Evolutionary conservation across 306 rosid species (phyloP), one percentile per base, ranked within the genome.

Genomic region (Vigna radiata): DNA sequence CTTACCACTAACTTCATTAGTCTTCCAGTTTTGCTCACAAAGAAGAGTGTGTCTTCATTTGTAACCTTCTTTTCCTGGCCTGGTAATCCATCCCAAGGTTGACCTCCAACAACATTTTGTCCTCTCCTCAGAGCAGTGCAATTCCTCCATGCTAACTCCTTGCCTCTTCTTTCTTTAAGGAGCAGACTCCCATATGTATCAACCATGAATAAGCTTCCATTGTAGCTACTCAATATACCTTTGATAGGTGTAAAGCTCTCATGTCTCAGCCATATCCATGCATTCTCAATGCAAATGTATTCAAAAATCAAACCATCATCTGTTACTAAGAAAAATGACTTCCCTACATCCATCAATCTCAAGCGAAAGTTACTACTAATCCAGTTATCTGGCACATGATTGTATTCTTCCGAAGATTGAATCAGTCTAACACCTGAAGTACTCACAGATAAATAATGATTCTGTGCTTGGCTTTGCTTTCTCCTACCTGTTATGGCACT

Each of bases 181-280:
- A 61, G 46, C 12, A 61, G 7, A 8, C 44, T 61, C 68, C 68
- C 68, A 61, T 31, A 7, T 61, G 44, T 8, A 33, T 61, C 44
- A 61, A 61, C 68, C 68, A 61, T 61, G 46, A 61, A 61, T 61
- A 61, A 61, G 46, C 68, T 61, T 61, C 68, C 68, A 33, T 61
- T 61, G 15, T 31, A 61, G 44, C n/a, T 61, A 61, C 68, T 61
- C 46, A 61, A 61, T 61, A 61, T 33, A 61, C 68, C 68, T 61
- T 33, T 61, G 46, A 61, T 33, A 16, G 46, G 44, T 61, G 68
- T 61, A 31, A 12, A 61, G 14, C 68, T 61, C 13, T 61, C 46
- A 61, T 61, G 68, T 23, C 44, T 61, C 68, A 61, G 13, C 68
- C 68, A 61, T 61, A 61, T 61, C 68, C 68, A 61, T 61, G 23